Evolutionary conservation across 805 yeast species (phyloP).

Genomic region (Suhomyces xylopsoci): DNA sequence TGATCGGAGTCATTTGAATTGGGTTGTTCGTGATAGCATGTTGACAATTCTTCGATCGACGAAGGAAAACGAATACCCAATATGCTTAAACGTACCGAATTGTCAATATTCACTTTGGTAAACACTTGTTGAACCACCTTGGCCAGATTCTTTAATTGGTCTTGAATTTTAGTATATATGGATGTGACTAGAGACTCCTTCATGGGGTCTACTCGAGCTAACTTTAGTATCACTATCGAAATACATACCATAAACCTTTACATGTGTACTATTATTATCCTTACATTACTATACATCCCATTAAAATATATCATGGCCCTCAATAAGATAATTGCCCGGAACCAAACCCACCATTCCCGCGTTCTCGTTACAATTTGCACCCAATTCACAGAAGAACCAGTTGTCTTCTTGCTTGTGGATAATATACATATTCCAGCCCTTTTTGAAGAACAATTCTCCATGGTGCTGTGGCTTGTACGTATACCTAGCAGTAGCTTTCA

Average conservation of each 20-base stretch:
- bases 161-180: constrained; percentile 21
- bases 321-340: constrained; percentile 42
- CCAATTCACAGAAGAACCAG: constrained; percentile 44
- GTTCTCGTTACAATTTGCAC: constrained; percentile 29
- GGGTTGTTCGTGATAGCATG: constrained; percentile 24
- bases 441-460: constrained; percentile 39
- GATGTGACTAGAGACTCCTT: constrained; percentile 18
- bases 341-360: constrained; percentile 40
- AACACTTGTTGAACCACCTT: constrained; percentile 21
- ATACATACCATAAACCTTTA: too few species aligned
- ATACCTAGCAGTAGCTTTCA: constrained; percentile 39
- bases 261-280: background rate
- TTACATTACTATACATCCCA: background rate
- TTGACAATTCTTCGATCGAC: constrained; percentile 26
- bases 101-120: constrained; percentile 22
- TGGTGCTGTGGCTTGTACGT: constrained; percentile 39
- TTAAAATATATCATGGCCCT: constrained; percentile 19
- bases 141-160: constrained; percentile 12
- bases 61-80: constrained; percentile 36
- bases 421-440: constrained; percentile 41
- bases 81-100: constrained; percentile 25
- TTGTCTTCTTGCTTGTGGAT: constrained; percentile 43
- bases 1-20: constrained; percentile 5
- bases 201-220: constrained; percentile 28
- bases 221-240: too few species aligned